Base-by-base conservation (phyloP, 352 stramenopile species). In the Phytophthora crassamura region DNA sequence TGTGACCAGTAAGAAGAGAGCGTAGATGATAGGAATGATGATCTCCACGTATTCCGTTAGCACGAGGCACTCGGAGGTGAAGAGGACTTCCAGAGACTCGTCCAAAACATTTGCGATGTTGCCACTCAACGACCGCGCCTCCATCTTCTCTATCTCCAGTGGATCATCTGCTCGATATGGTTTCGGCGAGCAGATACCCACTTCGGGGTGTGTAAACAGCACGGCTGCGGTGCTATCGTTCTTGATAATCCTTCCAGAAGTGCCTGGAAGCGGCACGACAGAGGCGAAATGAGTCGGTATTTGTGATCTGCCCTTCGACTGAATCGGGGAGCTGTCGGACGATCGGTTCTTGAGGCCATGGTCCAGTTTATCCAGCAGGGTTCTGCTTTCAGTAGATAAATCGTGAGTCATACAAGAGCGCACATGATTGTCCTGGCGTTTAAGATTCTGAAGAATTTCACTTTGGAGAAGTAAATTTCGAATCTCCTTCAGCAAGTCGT, bases 11-110 rank as follows among this genome's bases (percentile, higher is more conserved):
- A 47, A 54, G 15, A 25, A 71, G 10, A 28, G 50, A 7, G n/a
- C 59, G 45, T 74, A 71, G 7, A 74, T 58, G 5, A 67, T 36
- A 0, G 69, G 69, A 42, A 77, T 67, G 49, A 77, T 54, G 6
- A 64, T 57, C 32, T 77, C 69, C 9, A 59, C 47, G 46, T 73
- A 77, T 40, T 77, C 68, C 10, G 71, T 47, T 1, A 77, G 45
- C 3, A 66, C 54, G 34, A 68, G 28, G 53, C 67, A 77, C 38
- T 74, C 69, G 25, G 50, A 62, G 14, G 62, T 52, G 43, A 65
- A 77, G 5, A 58, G 38, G 12, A 68, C 32, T 33, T 72, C 38
- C 3, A 42, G 18, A 7, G 50, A 15, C 12, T 58, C 50, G 4
- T 47, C 20, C 5, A 58, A 11, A 25, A 58, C 10, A 5, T 7